A percentile compares a stretch with the other conserved stretches of the same genome.
Evolutionary conservation across 805 yeast genomes (phyloP).

Genomic region (Isabelozyma heimii): DNA sequence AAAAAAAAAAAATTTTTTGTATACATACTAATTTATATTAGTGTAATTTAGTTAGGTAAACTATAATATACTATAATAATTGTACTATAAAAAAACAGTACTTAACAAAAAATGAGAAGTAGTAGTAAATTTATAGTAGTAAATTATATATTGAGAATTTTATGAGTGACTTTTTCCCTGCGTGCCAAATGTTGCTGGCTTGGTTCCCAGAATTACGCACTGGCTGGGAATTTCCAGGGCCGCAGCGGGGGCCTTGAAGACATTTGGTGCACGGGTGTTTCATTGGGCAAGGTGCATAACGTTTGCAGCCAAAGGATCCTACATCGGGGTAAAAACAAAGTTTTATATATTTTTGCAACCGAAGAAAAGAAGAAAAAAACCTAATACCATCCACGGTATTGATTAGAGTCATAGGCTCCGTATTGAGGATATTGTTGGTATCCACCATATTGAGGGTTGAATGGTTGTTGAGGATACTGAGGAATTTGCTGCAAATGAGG

Average conservation of each 20-base stretch:
- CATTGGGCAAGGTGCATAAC: not conserved
- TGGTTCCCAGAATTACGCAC: not conserved
- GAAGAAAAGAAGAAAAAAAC: not conserved
- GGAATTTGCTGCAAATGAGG: conserved; percentile 20
- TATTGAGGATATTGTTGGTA: conserved; percentile 49
- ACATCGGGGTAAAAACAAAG: not conserved
- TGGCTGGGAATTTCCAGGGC: not conserved
- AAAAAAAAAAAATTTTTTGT: too few relatives aligned
- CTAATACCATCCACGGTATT: conserved; percentile 46
- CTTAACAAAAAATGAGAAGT: not conserved
- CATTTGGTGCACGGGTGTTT: not conserved
- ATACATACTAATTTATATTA: not conserved
- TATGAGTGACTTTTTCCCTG: not conserved
- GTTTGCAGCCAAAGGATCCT: not conserved
- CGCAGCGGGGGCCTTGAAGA: not conserved
- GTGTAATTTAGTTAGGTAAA: not conserved
- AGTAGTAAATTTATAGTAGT: not conserved
- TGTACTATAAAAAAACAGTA: not conserved
- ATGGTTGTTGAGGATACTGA: conserved; percentile 36
- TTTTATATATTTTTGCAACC: not conserved
- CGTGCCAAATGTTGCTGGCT: not conserved
- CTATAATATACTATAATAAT: not conserved
- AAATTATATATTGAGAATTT: not conserved
- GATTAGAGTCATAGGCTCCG: conserved; percentile 40
- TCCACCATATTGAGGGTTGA: conserved; percentile 42